Conservation (phyloP, 176 grass and related monocot species). For the Musa beccarii region DNA sequence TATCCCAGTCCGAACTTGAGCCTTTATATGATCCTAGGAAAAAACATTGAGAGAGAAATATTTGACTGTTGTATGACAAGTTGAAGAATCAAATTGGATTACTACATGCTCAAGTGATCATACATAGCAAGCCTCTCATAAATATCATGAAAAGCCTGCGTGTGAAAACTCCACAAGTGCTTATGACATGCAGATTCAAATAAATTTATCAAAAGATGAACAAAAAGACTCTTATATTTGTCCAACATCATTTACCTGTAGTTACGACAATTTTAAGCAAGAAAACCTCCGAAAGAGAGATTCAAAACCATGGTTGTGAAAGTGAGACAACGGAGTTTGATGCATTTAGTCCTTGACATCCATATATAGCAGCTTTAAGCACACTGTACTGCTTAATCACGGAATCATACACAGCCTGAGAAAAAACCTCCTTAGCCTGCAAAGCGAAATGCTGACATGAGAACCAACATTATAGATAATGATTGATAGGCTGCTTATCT, state of each 20-base stretch:
- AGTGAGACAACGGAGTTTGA: conserved; percentile 48
- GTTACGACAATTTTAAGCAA: background rate
- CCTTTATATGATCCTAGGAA: too few relatives aligned
- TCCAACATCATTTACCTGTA: background rate
- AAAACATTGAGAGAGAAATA: too few relatives aligned
- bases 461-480: too few relatives aligned
- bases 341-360: conserved; percentile 34
- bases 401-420: conserved; percentile 51
- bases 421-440: conserved; percentile 61
- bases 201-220: background rate
- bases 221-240: background rate
- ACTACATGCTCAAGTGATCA: too few relatives aligned
- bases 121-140: too few relatives aligned
- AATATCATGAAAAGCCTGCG: too few relatives aligned
- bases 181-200: background rate
- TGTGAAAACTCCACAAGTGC: too few relatives aligned
- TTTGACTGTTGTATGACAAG: too few relatives aligned
- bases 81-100: too few relatives aligned
- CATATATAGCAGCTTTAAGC: conserved; percentile 71
- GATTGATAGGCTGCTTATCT: too few relatives aligned
- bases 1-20: too few relatives aligned
- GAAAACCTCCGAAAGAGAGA: conserved; percentile 20
- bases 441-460: background rate
- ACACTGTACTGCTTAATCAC: conserved; percentile 60
- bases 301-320: conserved; percentile 69